Evolutionary conservation across 352 stramenopile genomes (phyloP), one percentile per base, ranked within the genome.

Genomic region (Pythium dissotocum): DNA sequence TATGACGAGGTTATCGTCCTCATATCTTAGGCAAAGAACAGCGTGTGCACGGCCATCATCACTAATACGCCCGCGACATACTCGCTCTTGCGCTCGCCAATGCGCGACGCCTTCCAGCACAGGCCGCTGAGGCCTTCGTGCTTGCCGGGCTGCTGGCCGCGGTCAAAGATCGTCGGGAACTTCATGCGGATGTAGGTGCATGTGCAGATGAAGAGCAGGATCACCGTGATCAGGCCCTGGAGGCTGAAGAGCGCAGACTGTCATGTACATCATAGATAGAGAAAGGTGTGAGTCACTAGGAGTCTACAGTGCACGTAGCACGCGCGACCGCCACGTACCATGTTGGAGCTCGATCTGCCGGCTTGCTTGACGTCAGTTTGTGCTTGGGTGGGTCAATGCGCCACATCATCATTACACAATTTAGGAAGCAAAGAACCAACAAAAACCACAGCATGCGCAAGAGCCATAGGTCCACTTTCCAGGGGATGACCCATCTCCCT

Each of bases 161-260:
- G 86, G 76, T 98, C 97, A 76, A 99, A 99, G 61, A 99, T 96
- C 48, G 87, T 94, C 24, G 96, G 94, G 73, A 98, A 91, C 69
- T 98, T 95, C 75, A 97, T 96, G 70, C 97, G 91, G 42, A 99
- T 85, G 85, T 98, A 99, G 12, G 96, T 97, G 77, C 93, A 98
- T 38, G 94, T 98, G 81, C 96, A 99, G 80, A 99, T 98, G 74
- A 99, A 91, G 51, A 99, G 88, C 59, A 99, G 72, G 49, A 99
- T 81, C 42, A 99, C 93, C 18, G 96, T 99, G 46, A 99, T 88
- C 52, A 99, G 80, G 35, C 94, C 97, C 55, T 97, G 93, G 70
- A 99, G 97, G 65, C 98, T 97, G 74, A 99, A 99, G 38, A 99
- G 94, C 24, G 97, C 97, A 38, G 94, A 98, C 96, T 98, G 42